phyloP scores from a whole-genome alignment of 306 rosid species.

The Carpinus viminea region DNA sequence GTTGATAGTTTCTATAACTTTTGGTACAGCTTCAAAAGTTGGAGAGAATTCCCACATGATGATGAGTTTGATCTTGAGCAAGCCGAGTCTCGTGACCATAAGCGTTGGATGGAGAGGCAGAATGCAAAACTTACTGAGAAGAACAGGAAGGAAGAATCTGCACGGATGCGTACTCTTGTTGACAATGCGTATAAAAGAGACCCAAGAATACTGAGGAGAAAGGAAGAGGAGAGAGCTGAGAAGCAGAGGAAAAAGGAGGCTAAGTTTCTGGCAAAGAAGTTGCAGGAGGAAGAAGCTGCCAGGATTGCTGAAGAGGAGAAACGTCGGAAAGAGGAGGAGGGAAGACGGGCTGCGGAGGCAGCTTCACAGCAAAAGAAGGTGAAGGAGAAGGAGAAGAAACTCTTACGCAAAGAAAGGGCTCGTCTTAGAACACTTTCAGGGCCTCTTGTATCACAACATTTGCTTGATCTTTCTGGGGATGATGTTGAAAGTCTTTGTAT shows the following conservation, averaged over 20 bases:
- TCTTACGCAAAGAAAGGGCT: constrained; percentile 84
- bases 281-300: constrained; percentile 91
- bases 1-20: constrained; percentile 84
- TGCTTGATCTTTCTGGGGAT: constrained; percentile 59
- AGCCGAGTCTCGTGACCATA: constrained; percentile 95
- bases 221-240: constrained; percentile 85
- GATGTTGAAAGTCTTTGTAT: constrained; percentile 81
- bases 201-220: constrained; percentile 84
- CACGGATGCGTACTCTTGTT: constrained; percentile 80
- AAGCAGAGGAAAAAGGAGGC: constrained; percentile 90
- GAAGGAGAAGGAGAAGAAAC: constrained; percentile 94
- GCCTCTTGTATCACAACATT: constrained; percentile 46
- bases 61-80: constrained; percentile 97
- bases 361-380: constrained; percentile 80
- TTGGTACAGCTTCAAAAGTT: constrained; percentile 91
- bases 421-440: constrained; percentile 78
- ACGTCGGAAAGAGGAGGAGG: constrained; percentile 73
- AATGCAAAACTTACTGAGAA: constrained; percentile 88
- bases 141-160: constrained; percentile 93
- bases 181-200: constrained; percentile 95
- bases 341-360: constrained; percentile 72
- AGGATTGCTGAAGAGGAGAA: constrained; percentile 87
- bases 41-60: constrained; percentile 98
- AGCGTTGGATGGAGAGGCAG: constrained; percentile 99
- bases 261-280: constrained; percentile 70